Conservation (phyloP, 371 early-diverging fungal species). For the Parasitella parasitica region DNA sequence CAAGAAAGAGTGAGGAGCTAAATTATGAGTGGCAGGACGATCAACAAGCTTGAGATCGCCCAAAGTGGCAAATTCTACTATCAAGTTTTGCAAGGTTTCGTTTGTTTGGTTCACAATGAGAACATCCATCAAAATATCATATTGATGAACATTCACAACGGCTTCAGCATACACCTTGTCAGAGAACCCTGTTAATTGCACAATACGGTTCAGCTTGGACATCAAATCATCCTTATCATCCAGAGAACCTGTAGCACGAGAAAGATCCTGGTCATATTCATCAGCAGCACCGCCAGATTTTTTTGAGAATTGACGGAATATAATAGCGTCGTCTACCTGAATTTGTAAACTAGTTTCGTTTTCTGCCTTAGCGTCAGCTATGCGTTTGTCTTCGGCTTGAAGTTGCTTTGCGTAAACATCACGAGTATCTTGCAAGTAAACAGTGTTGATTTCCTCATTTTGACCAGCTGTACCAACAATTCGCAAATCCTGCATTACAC, state of each 20-base stretch:
- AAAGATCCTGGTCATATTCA: slow-evolving; percentile 87
- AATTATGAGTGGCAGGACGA: slow-evolving; percentile 85
- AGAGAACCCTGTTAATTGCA: slow-evolving; percentile 97
- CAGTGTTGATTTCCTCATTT: slow-evolving; percentile 53
- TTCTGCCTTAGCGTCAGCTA: slow-evolving; percentile 62
- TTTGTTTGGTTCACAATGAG: slow-evolving; percentile 98
- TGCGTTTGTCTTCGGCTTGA: slow-evolving; percentile 63
- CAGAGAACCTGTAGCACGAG: slow-evolving; percentile 80
- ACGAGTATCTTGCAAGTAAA: slow-evolving; percentile 80
- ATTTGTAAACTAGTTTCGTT: slow-evolving; percentile 65
- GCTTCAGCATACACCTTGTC: slow-evolving; percentile 99
- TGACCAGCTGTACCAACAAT: slow-evolving; percentile 68
- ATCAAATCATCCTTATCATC: slow-evolving; percentile 74
- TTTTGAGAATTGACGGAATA: slow-evolving; percentile 87
- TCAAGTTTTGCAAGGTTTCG: slow-evolving; percentile 94
- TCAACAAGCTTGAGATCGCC: slow-evolving; percentile 98
- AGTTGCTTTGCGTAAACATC: slow-evolving; percentile 82
- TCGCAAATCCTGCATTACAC: slow-evolving; percentile 88
- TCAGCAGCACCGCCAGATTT: slow-evolving; percentile 68
- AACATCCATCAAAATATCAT: slow-evolving; percentile 95
- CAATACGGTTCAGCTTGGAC: slow-evolving; percentile 87
- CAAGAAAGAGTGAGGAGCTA: slow-evolving; percentile 93
- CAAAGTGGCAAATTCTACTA: slow-evolving; percentile 96
- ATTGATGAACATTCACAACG: slow-evolving; percentile 93
- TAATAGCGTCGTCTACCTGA: slow-evolving; percentile 87